Conservation (phyloP, 108 stramenopile genomes). For the Fragilaria crotonensis region DNA sequence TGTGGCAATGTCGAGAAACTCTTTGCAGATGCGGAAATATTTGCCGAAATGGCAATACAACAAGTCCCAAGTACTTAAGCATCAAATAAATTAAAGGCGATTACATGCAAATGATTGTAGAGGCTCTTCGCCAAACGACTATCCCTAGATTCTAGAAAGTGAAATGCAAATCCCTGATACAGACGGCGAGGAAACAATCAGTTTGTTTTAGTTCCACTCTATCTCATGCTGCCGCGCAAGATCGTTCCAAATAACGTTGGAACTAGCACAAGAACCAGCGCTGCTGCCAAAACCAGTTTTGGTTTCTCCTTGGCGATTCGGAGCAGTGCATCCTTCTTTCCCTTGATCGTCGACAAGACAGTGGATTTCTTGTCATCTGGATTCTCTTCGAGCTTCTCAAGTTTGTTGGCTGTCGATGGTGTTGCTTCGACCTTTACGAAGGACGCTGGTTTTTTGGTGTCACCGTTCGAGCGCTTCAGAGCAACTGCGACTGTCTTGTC, state of each 20-base stretch:
- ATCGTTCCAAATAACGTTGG: neutral
- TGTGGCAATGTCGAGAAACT: constrained; percentile 63
- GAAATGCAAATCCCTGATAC: too few species aligned
- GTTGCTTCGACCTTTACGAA: too few species aligned
- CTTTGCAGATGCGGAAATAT: constrained; percentile 52
- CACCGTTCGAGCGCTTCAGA: neutral
- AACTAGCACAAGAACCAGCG: neutral
- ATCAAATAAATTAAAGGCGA: too few species aligned
- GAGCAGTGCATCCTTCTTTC: neutral
- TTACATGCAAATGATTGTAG: too few species aligned
- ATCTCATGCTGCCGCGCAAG: neutral
- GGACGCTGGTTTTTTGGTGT: neutral
- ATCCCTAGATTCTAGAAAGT: too few species aligned
- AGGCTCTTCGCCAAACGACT: too few species aligned
- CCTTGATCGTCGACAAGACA: neutral
- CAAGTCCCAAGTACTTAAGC: neutral
- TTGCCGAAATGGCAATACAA: constrained; percentile 22
- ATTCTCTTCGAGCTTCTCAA: neutral
- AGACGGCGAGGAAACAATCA: too few species aligned
- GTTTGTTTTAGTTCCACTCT: neutral
- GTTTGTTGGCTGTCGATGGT: too few species aligned
- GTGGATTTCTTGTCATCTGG: neutral
- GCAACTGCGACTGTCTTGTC: neutral
- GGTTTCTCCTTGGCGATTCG: neutral
- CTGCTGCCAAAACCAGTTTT: neutral